These are phyloP conservation scores for Mortierella sp. DNA, from an alignment of 371 early-diverging fungal species.

Conservation along the genomic window DNA sequence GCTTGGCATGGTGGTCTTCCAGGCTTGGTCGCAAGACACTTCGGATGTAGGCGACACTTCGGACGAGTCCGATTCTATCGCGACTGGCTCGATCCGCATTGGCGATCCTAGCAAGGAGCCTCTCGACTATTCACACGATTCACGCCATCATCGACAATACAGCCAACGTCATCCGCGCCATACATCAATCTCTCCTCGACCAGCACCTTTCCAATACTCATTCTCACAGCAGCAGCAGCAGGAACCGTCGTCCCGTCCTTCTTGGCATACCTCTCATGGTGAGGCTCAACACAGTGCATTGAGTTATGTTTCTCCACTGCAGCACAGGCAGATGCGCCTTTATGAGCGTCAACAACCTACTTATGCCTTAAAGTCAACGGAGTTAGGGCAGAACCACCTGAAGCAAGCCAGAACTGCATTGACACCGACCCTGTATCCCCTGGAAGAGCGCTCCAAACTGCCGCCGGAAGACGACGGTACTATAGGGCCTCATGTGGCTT, in stretches of 20 bases:
- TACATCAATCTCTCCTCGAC: neutral
- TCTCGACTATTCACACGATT: neutral
- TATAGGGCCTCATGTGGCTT: no score
- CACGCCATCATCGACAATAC: constrained; percentile 1
- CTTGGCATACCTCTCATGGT: no score
- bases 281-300: no score
- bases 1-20: constrained; percentile 49
- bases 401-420: no score
- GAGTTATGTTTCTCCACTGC: no score
- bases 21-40: constrained; percentile 50
- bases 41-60: constrained; percentile 46
- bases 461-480: no score
- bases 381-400: no score
- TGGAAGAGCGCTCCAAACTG: neutral
- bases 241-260: neutral
- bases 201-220: neutral
- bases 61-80: constrained; percentile 32
- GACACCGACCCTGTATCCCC: no score
- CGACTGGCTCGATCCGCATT: constrained; percentile 19
- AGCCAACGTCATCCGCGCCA: neutral
- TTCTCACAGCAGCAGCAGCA: neutral
- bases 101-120: neutral
- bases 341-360: no score
- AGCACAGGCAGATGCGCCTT: no score
- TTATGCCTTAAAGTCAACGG: no score